phyloP scores from a whole-genome alignment of 2,329 filamentous ascomycete genomes.

The Nemania bipapillata region DNA sequence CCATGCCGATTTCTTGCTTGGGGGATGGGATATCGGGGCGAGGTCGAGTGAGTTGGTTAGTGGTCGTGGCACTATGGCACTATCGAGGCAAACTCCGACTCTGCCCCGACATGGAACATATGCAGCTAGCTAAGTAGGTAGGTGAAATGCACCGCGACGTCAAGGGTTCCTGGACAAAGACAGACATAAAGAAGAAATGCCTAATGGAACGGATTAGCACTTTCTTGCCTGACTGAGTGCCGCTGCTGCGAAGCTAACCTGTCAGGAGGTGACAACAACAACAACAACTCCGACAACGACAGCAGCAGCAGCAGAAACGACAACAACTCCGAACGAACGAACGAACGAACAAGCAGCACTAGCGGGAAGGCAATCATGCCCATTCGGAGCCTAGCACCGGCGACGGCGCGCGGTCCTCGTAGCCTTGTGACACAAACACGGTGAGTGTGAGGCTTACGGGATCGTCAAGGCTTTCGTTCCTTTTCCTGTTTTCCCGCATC shows the following conservation, averaged over 20 bases:
- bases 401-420: constrained; percentile 23
- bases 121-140: constrained; percentile 8
- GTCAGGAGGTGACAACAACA: too few species aligned
- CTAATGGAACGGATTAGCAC: neutral
- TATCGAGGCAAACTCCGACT: constrained; percentile 15
- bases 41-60: too few species aligned
- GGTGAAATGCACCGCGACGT: constrained; percentile 9
- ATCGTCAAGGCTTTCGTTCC: constrained; percentile 30
- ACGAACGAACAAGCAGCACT: neutral
- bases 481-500: constrained; percentile 12
- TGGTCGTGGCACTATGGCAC: too few species aligned
- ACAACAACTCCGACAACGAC: too few species aligned
- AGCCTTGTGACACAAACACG: constrained; percentile 44
- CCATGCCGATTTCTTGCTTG: neutral
- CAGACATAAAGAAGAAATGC: too few species aligned
- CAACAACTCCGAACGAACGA: too few species aligned
- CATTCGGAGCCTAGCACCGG: constrained; percentile 10
- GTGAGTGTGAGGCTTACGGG: constrained; percentile 40
- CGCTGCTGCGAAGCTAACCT: too few species aligned
- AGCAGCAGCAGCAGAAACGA: too few species aligned
- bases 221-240: too few species aligned
- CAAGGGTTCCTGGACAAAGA: neutral
- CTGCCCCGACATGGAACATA: constrained; percentile 18
- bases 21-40: too few species aligned
- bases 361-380: neutral